Percentiles rank a stretch among this genome's conserved stretches.
These are phyloP conservation scores for Alternaria atra DNA, from an alignment of 2,329 filamentous ascomycete species.

Conservation along the genomic window DNA sequence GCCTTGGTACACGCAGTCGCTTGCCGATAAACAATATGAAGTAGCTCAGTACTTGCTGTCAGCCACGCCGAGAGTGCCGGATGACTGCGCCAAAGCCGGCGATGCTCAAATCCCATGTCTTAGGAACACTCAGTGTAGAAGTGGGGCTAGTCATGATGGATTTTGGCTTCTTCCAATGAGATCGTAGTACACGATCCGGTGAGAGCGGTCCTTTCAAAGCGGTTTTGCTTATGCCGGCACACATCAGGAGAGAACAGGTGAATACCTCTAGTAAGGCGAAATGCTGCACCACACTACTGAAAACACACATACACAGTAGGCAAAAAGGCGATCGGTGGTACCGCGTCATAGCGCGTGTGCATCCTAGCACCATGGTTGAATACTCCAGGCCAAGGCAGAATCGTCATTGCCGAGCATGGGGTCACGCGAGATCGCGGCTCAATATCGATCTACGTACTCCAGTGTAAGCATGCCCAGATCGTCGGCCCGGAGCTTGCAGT, in stretches of 20 bases:
- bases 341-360: background rate
- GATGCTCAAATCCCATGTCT: background rate
- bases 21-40: background rate
- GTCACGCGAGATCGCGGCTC: constrained; percentile 18
- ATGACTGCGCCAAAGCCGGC: background rate
- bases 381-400: constrained; percentile 19
- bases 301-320: background rate
- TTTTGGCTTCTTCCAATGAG: background rate
- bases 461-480: constrained; percentile 12
- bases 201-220: background rate
- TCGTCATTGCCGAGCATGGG: constrained; percentile 25
- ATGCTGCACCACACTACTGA: background rate
- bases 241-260: background rate
- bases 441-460: constrained; percentile 9
- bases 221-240: background rate
- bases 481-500: constrained; percentile 3
- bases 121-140: background rate
- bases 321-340: background rate
- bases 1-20: background rate
- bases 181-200: background rate
- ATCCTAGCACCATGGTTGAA: background rate
- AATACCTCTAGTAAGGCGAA: background rate
- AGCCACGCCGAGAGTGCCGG: constrained; percentile 4
- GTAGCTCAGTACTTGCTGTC: background rate
- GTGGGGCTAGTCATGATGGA: background rate